Evolutionary conservation across 176 grass and related monocot genomes (phyloP).

Genomic region (Zoysia pacifica): DNA sequence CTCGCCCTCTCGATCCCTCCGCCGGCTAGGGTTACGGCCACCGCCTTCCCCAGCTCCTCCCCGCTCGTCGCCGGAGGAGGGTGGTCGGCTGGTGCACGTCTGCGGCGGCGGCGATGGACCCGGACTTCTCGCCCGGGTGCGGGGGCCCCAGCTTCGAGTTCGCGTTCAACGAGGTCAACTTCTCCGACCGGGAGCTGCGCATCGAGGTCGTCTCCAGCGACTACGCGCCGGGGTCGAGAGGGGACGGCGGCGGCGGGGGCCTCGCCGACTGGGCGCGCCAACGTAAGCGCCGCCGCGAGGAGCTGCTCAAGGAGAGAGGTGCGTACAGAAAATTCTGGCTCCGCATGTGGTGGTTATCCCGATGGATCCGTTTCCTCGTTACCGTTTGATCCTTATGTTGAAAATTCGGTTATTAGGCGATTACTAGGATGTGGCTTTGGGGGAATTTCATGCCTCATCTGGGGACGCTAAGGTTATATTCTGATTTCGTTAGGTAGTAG

Average conservation of each 20-base stretch:
- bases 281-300: constrained; percentile 67
- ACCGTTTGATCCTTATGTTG: not conserved
- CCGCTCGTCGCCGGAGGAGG: not conserved
- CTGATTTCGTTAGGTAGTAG: not conserved
- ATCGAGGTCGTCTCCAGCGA: constrained; percentile 66
- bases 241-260: constrained; percentile 20
- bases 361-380: not conserved
- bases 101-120: constrained; percentile 51
- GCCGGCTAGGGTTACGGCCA: constrained; percentile 52
- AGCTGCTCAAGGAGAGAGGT: constrained; percentile 80
- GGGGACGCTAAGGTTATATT: not conserved
- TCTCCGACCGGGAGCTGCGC: constrained; percentile 76
- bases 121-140: constrained; percentile 60
- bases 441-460: not conserved
- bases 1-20: constrained; percentile 25
- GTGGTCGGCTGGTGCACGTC: constrained; percentile 17
- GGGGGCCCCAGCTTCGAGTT: constrained; percentile 74
- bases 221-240: constrained; percentile 42
- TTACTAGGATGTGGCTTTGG: not conserved
- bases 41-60: not conserved
- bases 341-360: not conserved
- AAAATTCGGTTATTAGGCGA: not conserved
- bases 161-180: constrained; percentile 87
- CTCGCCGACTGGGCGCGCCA: constrained; percentile 66
- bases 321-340: not conserved